Evolutionary conservation across 2,329 filamentous ascomycete species (phyloP).

Genomic region (Westerdykella sp.): DNA sequence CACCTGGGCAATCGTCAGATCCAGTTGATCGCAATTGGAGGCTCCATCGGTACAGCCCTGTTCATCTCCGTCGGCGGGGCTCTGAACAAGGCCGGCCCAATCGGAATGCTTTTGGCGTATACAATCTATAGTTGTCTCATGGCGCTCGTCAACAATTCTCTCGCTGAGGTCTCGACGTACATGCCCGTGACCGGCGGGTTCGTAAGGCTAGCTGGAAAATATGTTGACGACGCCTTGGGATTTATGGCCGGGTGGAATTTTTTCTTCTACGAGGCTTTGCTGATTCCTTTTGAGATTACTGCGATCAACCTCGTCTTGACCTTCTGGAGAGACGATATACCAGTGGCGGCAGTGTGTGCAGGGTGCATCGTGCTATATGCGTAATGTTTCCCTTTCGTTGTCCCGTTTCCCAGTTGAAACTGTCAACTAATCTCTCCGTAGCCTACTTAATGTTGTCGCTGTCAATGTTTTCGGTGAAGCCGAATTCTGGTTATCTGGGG

Average conservation of each 20-base stretch:
- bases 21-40: conserved; percentile 38
- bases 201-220: conserved; percentile 58
- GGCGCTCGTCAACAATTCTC: conserved; percentile 57
- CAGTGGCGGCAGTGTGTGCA: conserved; percentile 37
- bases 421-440: conserved; percentile 18
- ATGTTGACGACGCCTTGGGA: conserved; percentile 60
- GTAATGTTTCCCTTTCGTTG: conserved; percentile 20
- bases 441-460: conserved; percentile 43
- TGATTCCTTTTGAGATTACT: conserved; percentile 50
- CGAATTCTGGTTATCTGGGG: conserved; percentile 43
- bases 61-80: conserved; percentile 59
- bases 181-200: conserved; percentile 60
- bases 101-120: conserved; percentile 54
- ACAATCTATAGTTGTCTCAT: conserved; percentile 51
- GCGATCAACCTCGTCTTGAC: conserved; percentile 36
- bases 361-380: conserved; percentile 40
- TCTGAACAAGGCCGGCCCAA: conserved; percentile 46
- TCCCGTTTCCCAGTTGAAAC: not conserved
- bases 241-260: conserved; percentile 50
- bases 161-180: conserved; percentile 59
- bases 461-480: conserved; percentile 42
- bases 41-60: conserved; percentile 42
- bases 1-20: conserved; percentile 38
- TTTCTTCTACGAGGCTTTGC: conserved; percentile 47
- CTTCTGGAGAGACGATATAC: conserved; percentile 44